phyloP scores from a whole-genome alignment of 1,139 yeast genomes.

The Candida buenavistaensis region DNA sequence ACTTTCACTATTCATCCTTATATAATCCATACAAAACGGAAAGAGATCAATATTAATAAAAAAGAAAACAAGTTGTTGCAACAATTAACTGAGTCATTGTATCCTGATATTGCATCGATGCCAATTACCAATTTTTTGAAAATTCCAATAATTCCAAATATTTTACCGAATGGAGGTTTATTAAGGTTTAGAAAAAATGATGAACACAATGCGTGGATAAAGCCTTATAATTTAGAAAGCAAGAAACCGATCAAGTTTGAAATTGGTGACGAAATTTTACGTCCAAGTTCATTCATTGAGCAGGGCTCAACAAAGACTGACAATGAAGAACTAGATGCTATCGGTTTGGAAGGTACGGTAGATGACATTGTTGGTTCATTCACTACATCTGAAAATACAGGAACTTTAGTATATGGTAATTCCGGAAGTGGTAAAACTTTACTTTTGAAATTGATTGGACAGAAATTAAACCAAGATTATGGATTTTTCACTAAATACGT shows the following conservation, averaged over 20 bases:
- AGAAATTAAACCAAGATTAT: conserved; percentile 29
- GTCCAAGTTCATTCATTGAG: conserved; percentile 50
- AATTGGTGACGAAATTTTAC: conserved; percentile 54
- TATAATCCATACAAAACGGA: conserved; percentile 42
- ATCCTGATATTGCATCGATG: conserved; percentile 12
- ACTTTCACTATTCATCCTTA: conserved; percentile 56
- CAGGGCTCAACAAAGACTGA: conserved; percentile 8
- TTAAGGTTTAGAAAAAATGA: conserved; percentile 52
- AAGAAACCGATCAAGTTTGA: conserved; percentile 39
- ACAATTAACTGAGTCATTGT: conserved; percentile 17
- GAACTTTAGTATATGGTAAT: conserved; percentile 65
- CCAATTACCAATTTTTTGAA: conserved; percentile 50
- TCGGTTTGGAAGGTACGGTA: conserved; percentile 58
- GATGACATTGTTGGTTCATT: conserved; percentile 45
- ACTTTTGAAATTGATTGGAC: conserved; percentile 44
- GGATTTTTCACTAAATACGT: conserved; percentile 47
- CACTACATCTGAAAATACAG: conserved; percentile 47
- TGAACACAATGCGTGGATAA: conserved; percentile 47
- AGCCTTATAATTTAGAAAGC: conserved; percentile 26
- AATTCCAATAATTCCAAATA: conserved; percentile 48
- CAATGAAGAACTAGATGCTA: conserved; percentile 29
- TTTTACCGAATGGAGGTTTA: conserved; percentile 64
- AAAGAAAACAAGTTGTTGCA: conserved; percentile 24
- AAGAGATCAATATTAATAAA: conserved; percentile 12
- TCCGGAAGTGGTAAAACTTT: conserved; percentile 82